Base-by-base conservation (phyloP, 192 early-diverging fungal genomes). In the Podila minutissima region DNA sequence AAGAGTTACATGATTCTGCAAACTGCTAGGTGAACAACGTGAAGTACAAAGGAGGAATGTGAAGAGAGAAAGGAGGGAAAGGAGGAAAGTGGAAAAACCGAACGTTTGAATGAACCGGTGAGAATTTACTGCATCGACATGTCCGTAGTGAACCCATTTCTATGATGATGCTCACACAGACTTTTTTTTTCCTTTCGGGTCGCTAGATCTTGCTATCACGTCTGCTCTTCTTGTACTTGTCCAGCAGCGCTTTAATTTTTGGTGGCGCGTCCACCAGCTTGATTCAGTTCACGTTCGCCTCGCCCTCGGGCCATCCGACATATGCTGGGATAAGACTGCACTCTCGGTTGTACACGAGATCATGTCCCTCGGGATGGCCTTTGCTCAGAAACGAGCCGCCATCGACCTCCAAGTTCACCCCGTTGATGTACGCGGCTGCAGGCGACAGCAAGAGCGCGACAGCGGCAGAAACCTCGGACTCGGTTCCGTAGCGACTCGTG, bases 271-370 rank as follows among this genome's bases (percentile, higher is more conserved):
- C 69, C 11, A 71, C 60, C 50, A n/a, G 69, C 28, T 51, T 61
- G 69, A 71, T 61, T 12, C 48, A 31, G 22, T 71, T 60, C 12
- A 71, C 41, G 19, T 62, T 71, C 10, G 31, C 69, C 3, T 9
- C 32, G n/a, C 66, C 66, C 12, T 67, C 66, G 6, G 66, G 61
- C 60, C 62, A 75, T 15, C 74, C 74, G 20, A 75, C 64, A 50
- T 69, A 64, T 5, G 51, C 59, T 12, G 59, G 61, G 10, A 55
- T 32, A 4, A 64, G 53, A 48, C 74, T 75, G 0, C 41, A 53
- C 13, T 75, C 66, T 8, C 62, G 61, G 35, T 69, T 75, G 48
- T 50, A 75, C 11, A 31, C 57, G 4, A 61, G 7, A 13, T 59
- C 66, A 33, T 62, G 17, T 11, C 67, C 62, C 20, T 69, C 59